Base-by-base conservation (phyloP, 2,329 filamentous ascomycete species). In the Cadophora sp. region DNA sequence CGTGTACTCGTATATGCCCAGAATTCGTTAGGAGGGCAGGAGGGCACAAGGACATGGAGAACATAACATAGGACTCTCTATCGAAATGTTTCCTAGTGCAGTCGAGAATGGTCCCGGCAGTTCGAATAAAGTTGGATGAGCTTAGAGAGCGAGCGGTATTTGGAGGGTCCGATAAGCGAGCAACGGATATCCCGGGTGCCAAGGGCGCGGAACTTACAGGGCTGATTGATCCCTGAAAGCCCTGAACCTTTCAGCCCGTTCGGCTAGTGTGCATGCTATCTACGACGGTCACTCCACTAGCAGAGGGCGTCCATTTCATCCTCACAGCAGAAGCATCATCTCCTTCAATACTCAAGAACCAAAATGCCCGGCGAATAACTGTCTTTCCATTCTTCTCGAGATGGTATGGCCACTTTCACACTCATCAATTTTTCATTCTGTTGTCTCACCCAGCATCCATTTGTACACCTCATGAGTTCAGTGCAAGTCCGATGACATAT, bases 31-130 rank as follows among this genome's bases (percentile, higher is more conserved):
- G 31, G 31, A 34, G 4, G 34, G 14, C 34, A 8, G 2, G 34
- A 9, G 34, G 34, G 7, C 2, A 2, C 34, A 9, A 37, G 7
- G n/a, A n/a, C 14, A 4, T 37, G 2, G 34, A 4, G 7, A 9
- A 37, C 3, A 37, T 37, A 37, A 37, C 34, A 37, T 9, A n/a
- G n/a, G n/a, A n/a, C n/a, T n/a, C n/a, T n/a, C n/a, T n/a, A n/a
- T n/a, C n/a, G n/a, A n/a, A n/a, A n/a, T n/a, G n/a, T n/a, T n/a
- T n/a, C n/a, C n/a, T n/a, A n/a, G n/a, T 6, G 2, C 7, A 22
- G 19, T 7, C 43, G 19, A 22, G 43, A 22, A 40, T 11, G n/a
- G 71, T 81, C 78, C 72, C 86, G 86, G 43, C 81, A 81, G 9
- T 43, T 43, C 34, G n/a, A 24, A 60, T 22, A 48, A n/a, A 22